These are phyloP conservation scores for Calonectria montana DNA, from an alignment of 2,329 filamentous ascomycete species.

Conservation along the genomic window DNA sequence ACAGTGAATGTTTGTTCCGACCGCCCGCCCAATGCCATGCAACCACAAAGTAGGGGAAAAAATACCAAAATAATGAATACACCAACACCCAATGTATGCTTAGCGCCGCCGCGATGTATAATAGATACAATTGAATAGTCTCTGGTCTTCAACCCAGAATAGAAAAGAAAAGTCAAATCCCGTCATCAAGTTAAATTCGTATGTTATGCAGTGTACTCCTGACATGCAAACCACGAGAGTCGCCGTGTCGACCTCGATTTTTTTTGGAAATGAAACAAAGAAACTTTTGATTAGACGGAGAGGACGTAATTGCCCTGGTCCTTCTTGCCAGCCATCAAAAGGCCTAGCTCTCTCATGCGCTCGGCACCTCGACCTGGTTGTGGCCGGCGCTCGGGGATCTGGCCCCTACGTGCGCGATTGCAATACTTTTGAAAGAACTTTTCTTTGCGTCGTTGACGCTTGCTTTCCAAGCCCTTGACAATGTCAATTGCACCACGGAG, in stretches of 20 bases:
- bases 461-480: slow-evolving; percentile 94
- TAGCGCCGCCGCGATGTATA: slow-evolving; percentile 22
- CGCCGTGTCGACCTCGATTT: background rate
- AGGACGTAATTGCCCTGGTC: slow-evolving; percentile 82
- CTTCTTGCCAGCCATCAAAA: slow-evolving; percentile 85
- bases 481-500: slow-evolving; percentile 96
- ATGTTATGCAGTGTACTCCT: slow-evolving; percentile 8
- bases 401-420: slow-evolving; percentile 80
- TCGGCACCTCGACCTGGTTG: slow-evolving; percentile 89
- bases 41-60: slow-evolving; percentile 13
- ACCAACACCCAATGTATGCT: slow-evolving; percentile 22
- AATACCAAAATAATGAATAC: slow-evolving; percentile 36
- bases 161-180: background rate
- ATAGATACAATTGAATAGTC: slow-evolving; percentile 36
- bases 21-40: slow-evolving; percentile 41
- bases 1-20: slow-evolving; percentile 38
- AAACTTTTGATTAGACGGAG: slow-evolving; percentile 66
- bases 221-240: slow-evolving; percentile 20
- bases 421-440: slow-evolving; percentile 93
- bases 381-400: slow-evolving; percentile 71
- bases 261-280: slow-evolving; percentile 4
- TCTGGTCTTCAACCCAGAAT: background rate
- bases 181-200: slow-evolving; percentile 21
- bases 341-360: slow-evolving; percentile 84
- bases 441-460: slow-evolving; percentile 91